Percentiles rank a stretch among this genome's conserved stretches.
These are phyloP conservation scores for Galerina marginata DNA, from an alignment of 768 basidiomycete genomes.

Conservation along the genomic window DNA sequence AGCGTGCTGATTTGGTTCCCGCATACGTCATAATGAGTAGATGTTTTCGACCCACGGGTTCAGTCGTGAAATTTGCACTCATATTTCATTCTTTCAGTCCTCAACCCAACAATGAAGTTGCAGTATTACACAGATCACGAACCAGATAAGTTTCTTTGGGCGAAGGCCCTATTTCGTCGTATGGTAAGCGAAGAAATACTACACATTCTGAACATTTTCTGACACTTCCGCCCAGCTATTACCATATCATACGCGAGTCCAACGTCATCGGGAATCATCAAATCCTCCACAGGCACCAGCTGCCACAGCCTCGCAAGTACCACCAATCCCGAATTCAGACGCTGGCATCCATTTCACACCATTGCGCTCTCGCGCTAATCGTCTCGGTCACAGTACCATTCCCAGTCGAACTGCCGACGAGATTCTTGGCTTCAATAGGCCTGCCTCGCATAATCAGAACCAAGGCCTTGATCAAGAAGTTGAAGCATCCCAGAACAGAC, in stretches of 20 bases:
- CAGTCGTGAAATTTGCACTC: no score
- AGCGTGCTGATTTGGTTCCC: slow-evolving; percentile 19
- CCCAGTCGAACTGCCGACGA: slow-evolving; percentile 13
- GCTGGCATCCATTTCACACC: background rate
- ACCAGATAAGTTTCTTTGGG: background rate
- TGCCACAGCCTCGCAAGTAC: no score
- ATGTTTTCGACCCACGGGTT: no score
- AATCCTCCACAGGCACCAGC: no score
- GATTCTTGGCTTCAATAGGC: slow-evolving; percentile 7
- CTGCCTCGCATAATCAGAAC: no score
- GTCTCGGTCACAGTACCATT: background rate
- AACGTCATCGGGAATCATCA: no score
- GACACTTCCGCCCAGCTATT: no score
- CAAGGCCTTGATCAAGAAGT: slow-evolving; percentile 15
- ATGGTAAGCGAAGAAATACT: background rate
- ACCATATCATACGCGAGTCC: no score
- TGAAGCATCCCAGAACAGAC: no score
- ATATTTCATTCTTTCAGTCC: no score
- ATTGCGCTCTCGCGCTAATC: background rate
- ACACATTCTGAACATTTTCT: no score
- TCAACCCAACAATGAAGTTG: slow-evolving; percentile 11
- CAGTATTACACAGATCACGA: background rate
- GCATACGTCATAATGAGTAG: slow-evolving; percentile 31
- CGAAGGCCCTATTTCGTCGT: background rate
- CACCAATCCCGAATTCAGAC: no score